Conservation (phyloP, 164 flowering plant genomes). For the Magnolia sinica region DNA sequence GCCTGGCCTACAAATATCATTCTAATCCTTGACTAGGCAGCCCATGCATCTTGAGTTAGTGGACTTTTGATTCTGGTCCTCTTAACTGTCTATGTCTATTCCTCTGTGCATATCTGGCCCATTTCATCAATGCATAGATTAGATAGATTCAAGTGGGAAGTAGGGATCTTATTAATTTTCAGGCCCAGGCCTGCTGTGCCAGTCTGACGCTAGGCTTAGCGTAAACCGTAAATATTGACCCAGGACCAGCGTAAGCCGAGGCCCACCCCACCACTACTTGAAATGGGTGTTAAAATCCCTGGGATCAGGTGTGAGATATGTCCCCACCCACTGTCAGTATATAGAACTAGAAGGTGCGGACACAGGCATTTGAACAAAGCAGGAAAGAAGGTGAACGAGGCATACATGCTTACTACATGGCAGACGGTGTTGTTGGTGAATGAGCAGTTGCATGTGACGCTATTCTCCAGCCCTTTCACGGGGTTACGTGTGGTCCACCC, state of each 20-base stretch:
- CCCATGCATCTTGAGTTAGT: no score
- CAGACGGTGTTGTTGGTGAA: slow-evolving; percentile 34
- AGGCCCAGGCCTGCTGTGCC: no score
- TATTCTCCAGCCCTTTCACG: slow-evolving; percentile 22
- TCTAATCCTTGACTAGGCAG: no score
- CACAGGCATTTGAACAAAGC: background rate
- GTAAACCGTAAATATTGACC: background rate
- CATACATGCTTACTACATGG: slow-evolving; percentile 59
- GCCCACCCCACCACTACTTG: background rate
- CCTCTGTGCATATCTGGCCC: no score
- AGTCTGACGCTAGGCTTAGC: no score
- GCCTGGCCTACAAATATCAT: no score
- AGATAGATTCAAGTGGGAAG: no score
- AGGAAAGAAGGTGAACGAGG: background rate
- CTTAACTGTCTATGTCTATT: no score
- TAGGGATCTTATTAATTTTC: no score
- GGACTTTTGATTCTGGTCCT: no score
- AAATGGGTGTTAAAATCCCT: background rate
- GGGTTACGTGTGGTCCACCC: slow-evolving; percentile 23
- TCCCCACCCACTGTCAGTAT: background rate
- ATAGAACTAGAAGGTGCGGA: background rate
- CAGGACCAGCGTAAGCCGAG: no score
- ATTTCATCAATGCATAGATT: no score
- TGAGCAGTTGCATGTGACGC: slow-evolving; percentile 46
- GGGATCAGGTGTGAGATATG: background rate